These are phyloP conservation scores for Akanthomyces uredinophilus DNA, from an alignment of 2,329 filamentous ascomycete genomes.

Conservation along the genomic window DNA sequence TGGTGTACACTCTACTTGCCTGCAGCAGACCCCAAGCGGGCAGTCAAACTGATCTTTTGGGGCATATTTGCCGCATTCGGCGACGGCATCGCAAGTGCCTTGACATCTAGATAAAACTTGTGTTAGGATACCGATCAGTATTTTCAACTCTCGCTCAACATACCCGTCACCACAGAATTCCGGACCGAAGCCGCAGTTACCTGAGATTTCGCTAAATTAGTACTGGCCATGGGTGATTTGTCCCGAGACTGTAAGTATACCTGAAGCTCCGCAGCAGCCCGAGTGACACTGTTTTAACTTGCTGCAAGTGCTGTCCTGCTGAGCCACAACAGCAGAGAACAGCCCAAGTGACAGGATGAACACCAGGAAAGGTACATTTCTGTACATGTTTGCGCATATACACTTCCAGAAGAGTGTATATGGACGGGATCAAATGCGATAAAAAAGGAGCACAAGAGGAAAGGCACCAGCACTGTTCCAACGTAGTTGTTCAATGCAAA, in stretches of 20 bases:
- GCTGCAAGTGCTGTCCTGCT: not conserved
- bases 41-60: constrained; percentile 3
- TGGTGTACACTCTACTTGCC: not conserved
- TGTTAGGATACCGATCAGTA: not conserved
- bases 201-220: not conserved
- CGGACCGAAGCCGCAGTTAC: not conserved
- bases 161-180: not conserved
- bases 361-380: not conserved
- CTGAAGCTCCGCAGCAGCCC: not conserved
- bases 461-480: not conserved
- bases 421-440: too few species aligned
- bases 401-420: not conserved
- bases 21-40: constrained; percentile 17
- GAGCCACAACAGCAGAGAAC: not conserved
- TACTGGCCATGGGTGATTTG: not conserved
- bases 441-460: not conserved
- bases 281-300: not conserved
- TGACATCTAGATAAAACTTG: not conserved
- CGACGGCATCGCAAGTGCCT: constrained; percentile 15
- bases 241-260: not conserved
- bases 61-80: constrained; percentile 17
- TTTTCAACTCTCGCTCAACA: not conserved
- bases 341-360: not conserved
- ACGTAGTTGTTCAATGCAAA: not conserved
- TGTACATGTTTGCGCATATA: not conserved